These are phyloP conservation scores for Candida stauntonica DNA, from an alignment of 805 yeast genomes.

Conservation along the genomic window DNA sequence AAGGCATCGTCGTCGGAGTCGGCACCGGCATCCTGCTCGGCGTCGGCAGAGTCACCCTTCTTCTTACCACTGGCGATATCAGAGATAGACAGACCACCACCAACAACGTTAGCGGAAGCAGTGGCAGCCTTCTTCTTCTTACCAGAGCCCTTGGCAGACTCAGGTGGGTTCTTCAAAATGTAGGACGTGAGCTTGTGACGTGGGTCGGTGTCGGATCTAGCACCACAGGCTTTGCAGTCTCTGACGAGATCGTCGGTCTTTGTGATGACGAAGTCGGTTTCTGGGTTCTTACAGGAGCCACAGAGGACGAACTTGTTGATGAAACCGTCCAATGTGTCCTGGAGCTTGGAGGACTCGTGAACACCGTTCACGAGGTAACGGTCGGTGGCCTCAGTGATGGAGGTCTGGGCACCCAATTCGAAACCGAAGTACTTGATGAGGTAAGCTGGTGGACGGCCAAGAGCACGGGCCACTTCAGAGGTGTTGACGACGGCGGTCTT, in stretches of 20 bases:
- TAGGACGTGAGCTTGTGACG: constrained; percentile 84
- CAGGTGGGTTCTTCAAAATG: constrained; percentile 87
- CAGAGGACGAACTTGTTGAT: constrained; percentile 90
- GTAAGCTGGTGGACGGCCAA: constrained; percentile 89
- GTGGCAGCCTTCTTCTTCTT: constrained; percentile 73
- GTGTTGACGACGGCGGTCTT: constrained; percentile 90
- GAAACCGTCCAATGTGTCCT: constrained; percentile 92
- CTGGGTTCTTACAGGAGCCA: constrained; percentile 95
- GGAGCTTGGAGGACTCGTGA: constrained; percentile 85
- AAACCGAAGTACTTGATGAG: constrained; percentile 92
- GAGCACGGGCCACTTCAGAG: constrained; percentile 89
- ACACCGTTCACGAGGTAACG: constrained; percentile 92
- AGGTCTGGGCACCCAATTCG: constrained; percentile 95
- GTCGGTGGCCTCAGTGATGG: constrained; percentile 72
- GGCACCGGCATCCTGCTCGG: constrained; percentile 52
- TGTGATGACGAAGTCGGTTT: constrained; percentile 83
- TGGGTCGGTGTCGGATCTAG: constrained; percentile 75
- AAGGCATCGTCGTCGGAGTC: constrained; percentile 69
- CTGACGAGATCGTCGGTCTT: constrained; percentile 72
- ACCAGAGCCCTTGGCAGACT: constrained; percentile 40
- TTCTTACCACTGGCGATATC: constrained; percentile 62
- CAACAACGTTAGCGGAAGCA: constrained; percentile 83
- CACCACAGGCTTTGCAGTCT: constrained; percentile 99
- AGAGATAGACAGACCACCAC: constrained; percentile 78
- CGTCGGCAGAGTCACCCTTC: constrained; percentile 31